These are phyloP conservation scores for Galerina marginata DNA, from an alignment of 768 basidiomycete species.

Conservation along the genomic window DNA sequence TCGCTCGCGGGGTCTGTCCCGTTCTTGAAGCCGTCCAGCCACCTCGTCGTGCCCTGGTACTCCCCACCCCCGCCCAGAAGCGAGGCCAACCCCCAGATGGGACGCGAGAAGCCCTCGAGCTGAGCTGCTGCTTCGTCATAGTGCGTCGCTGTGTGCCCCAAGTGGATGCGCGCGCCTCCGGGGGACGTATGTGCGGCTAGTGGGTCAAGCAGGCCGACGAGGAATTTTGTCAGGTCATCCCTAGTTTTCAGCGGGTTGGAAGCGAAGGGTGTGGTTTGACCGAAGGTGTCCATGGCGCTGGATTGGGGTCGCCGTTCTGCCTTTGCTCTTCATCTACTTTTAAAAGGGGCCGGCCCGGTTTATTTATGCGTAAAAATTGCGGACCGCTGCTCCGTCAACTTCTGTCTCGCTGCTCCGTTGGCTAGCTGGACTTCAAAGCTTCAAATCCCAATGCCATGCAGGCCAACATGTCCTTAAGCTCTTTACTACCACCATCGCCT, in stretches of 20 bases:
- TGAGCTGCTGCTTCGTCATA: constrained; percentile 76
- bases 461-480: too few relatives aligned
- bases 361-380: too few relatives aligned
- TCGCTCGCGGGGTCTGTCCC: constrained; percentile 70
- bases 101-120: constrained; percentile 78
- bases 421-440: too few relatives aligned
- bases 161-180: constrained; percentile 72
- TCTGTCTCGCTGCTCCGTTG: too few relatives aligned
- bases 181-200: constrained; percentile 73
- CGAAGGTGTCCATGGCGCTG: constrained; percentile 37
- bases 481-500: too few relatives aligned
- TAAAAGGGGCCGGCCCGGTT: neutral
- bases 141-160: constrained; percentile 74
- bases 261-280: constrained; percentile 48
- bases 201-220: constrained; percentile 65
- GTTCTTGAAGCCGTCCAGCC: constrained; percentile 67
- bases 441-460: too few relatives aligned
- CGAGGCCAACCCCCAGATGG: constrained; percentile 76
- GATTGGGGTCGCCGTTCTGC: neutral
- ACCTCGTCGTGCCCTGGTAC: constrained; percentile 63
- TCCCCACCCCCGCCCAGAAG: constrained; percentile 67
- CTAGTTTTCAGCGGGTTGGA: constrained; percentile 68
- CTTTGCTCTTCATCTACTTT: neutral
- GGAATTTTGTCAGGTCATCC: constrained; percentile 60
- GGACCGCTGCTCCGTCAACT: too few relatives aligned